Base-by-base conservation (phyloP, 371 early-diverging fungal species). In the Parasitella parasitica region DNA sequence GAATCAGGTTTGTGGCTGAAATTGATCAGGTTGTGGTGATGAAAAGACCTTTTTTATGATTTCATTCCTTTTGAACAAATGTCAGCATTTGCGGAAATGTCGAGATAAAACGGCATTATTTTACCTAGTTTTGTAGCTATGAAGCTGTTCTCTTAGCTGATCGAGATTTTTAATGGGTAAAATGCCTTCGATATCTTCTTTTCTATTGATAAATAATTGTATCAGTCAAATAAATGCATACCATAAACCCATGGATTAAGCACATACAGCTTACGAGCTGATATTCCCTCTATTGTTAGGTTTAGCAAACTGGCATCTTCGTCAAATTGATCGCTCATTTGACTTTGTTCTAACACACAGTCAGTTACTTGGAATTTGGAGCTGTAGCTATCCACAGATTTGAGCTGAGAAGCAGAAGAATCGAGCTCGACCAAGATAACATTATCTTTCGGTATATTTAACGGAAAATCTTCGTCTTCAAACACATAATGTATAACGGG, bases 401-500 rank as follows among this genome's bases (percentile, higher is more conserved):
- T 55, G 0, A 79, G 41, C 20, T 71, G 70, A 35, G 76, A 69
- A 11, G 73, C 77, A 38, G 77, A 50, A 30, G 72, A 61, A 52
- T 78, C 72, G 9, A 84, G 62, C n/a, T 82, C 79, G 0, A 82
- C 80, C 6, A 82, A 43, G 30, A 84, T 75, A 8, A 80, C 77
- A n/a, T 76, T 69, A 5, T 79, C 77, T 63, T 77, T 77, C 3
- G 81, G 75, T n/a, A 81, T 63, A 34, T 71, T 64, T 12, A 46
- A 24, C 2, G 81, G 82, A 27, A 82, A 78, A 6, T 66, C 72
- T 59, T 84, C 85, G 7, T 75, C 81, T 62, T 82, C 79, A 73
- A 84, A 84, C 7, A 82, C 81, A 59, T 82, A 84, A 56, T 84
- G 85, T 4, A 81, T 70, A 0, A 78, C 60, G 2, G 85, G 85